Percentiles rank a stretch among this genome's conserved stretches.
These are phyloP conservation scores for Lagenidium giganteum DNA, from an alignment of 352 stramenopile genomes.

Conservation along the genomic window DNA sequence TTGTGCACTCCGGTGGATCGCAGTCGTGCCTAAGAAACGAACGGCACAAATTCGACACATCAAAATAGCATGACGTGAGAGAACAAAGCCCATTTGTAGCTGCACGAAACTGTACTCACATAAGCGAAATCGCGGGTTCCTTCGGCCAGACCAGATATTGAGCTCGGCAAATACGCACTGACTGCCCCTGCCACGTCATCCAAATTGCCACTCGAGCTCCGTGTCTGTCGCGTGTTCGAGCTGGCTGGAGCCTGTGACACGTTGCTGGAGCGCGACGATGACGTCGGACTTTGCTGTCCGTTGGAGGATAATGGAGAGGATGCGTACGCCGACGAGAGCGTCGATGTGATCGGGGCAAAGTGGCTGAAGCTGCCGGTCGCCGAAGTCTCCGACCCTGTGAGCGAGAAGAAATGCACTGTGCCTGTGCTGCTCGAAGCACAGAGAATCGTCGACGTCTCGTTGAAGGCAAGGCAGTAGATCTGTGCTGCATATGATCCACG, in stretches of 20 bases:
- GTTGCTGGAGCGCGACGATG: neutral
- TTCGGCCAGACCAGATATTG: slow-evolving; percentile 76
- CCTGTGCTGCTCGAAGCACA: slow-evolving; percentile 96
- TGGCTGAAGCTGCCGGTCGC: slow-evolving; percentile 76
- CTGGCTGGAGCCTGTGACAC: neutral
- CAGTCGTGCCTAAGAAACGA: slow-evolving; percentile 49
- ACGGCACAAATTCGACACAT: neutral
- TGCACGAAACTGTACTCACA: slow-evolving; percentile 24
- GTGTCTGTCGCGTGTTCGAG: slow-evolving; percentile 14
- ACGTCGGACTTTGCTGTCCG: slow-evolving; percentile 1
- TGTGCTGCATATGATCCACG: slow-evolving; percentile 93
- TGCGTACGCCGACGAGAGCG: slow-evolving; percentile 54
- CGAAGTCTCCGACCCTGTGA: slow-evolving; percentile 66
- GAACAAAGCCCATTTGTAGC: neutral
- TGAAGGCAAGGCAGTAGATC: slow-evolving; percentile 97
- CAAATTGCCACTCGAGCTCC: slow-evolving; percentile 41
- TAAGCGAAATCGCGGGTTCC: slow-evolving; percentile 86
- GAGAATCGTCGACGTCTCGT: slow-evolving; percentile 90
- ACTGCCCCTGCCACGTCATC: slow-evolving; percentile 68
- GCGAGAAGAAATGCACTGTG: slow-evolving; percentile 95
- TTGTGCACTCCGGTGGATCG: slow-evolving; percentile 67
- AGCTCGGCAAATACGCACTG: slow-evolving; percentile 69
- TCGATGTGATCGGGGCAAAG: slow-evolving; percentile 69
- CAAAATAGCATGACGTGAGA: neutral
- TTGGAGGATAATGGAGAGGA: slow-evolving; percentile 6